phyloP scores from a whole-genome alignment of 73 alveolate genomes.

The Paramecium biaurelia region DNA sequence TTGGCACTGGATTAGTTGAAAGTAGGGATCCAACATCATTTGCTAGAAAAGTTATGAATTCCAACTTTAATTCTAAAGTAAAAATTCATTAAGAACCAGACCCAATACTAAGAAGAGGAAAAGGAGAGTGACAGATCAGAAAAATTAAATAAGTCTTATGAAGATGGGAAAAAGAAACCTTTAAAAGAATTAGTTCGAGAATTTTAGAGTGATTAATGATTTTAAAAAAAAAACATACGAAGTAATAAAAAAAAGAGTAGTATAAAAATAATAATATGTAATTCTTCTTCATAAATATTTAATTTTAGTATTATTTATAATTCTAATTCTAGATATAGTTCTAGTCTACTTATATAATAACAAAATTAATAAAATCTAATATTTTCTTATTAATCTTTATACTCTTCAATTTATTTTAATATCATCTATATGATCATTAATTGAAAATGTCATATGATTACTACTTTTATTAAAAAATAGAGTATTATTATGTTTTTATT shows the following conservation, averaged over 20 bases:
- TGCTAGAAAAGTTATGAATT: conserved; percentile 17
- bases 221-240: background rate
- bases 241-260: background rate
- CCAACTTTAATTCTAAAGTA: background rate
- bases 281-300: no score
- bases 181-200: conserved; percentile 19
- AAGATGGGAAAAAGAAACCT: conserved; percentile 7
- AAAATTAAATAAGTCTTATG: background rate
- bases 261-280: background rate
- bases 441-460: background rate
- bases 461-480: background rate
- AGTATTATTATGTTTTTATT: background rate
- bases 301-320: no score
- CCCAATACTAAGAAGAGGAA: background rate
- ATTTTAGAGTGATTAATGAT: conserved; percentile 8
- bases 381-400: no score
- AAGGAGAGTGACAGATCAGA: background rate
- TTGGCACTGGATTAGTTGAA: background rate
- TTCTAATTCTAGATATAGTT: no score
- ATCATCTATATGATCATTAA: background rate
- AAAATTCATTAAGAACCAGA: conserved; percentile 3
- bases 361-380: background rate
- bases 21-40: conserved; percentile 17
- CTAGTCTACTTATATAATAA: background rate
- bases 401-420: no score